Conservation (phyloP, 2,329 filamentous ascomycete species). For the Dactylonectria macrodidyma region DNA sequence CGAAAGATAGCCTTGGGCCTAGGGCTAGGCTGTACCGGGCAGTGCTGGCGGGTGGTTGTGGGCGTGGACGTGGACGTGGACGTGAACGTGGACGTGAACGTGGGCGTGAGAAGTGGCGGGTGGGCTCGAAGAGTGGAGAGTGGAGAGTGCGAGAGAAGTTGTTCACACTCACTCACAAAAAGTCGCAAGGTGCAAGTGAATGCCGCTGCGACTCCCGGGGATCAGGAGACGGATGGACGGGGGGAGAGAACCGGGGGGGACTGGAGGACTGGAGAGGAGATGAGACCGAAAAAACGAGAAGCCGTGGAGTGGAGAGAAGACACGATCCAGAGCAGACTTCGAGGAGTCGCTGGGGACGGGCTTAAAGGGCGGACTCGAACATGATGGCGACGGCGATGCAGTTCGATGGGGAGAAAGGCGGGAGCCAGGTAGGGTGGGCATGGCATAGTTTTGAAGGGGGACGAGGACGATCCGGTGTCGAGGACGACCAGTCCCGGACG, state of each 20-base stretch:
- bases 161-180: constrained; percentile 33
- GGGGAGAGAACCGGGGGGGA: constrained; percentile 31
- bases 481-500: constrained; percentile 24
- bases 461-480: constrained; percentile 25
- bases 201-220: constrained; percentile 60
- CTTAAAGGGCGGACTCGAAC: constrained; percentile 68
- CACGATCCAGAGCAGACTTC: constrained; percentile 67
- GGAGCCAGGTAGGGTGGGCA: constrained; percentile 49
- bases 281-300: constrained; percentile 49
- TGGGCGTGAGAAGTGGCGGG: constrained; percentile 11
- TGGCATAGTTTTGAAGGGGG: constrained; percentile 55
- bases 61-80: neutral
- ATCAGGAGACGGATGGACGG: constrained; percentile 31
- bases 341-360: constrained; percentile 65
- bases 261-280: constrained; percentile 40
- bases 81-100: constrained; percentile 20
- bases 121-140: constrained; percentile 29
- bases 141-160: constrained; percentile 28
- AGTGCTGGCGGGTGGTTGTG: constrained; percentile 40
- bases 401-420: constrained; percentile 64
- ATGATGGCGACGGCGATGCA: constrained; percentile 65
- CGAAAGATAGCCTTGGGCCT: constrained; percentile 39
- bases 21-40: constrained; percentile 41
- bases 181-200: constrained; percentile 67
- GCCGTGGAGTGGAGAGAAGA: constrained; percentile 57